Percentiles rank a stretch among this genome's conserved stretches.
Conservation (phyloP, 257 asterid species). For the Solanum raphanifolium region DNA sequence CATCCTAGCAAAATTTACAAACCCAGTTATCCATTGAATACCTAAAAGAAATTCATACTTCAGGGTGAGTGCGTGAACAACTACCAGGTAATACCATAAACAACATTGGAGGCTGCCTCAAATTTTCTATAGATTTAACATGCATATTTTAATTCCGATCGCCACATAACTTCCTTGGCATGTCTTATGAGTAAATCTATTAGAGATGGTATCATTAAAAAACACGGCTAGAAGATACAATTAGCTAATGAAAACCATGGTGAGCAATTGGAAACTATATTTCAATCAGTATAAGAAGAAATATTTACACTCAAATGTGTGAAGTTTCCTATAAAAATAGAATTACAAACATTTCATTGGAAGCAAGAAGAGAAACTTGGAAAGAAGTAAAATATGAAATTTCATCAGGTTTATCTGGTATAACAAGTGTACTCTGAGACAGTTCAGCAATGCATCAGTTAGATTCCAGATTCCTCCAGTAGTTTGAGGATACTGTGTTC, state of each 20-base stretch:
- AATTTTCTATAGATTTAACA: background rate
- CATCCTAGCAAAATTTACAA: background rate
- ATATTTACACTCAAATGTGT: background rate
- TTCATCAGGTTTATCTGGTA: background rate
- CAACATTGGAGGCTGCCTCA: background rate
- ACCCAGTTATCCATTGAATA: background rate
- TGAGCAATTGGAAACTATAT: background rate
- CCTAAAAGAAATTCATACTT: background rate
- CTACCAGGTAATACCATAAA: background rate
- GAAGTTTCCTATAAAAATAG: background rate
- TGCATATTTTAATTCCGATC: background rate
- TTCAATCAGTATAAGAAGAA: background rate
- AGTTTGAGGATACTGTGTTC: constrained; percentile 32
- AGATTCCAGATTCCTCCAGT: constrained; percentile 37
- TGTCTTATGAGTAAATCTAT: background rate
- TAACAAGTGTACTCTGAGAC: background rate
- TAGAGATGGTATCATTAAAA: background rate
- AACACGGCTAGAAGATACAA: background rate
- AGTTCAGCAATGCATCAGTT: constrained; percentile 1
- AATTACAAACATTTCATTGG: background rate
- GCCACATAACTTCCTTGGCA: background rate
- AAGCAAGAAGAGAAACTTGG: background rate
- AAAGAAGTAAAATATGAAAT: background rate
- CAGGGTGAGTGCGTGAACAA: background rate
- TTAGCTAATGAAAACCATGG: background rate